Base-by-base conservation (phyloP, 495 filamentous ascomycete genomes). In the Aspergillus baeticus region DNA sequence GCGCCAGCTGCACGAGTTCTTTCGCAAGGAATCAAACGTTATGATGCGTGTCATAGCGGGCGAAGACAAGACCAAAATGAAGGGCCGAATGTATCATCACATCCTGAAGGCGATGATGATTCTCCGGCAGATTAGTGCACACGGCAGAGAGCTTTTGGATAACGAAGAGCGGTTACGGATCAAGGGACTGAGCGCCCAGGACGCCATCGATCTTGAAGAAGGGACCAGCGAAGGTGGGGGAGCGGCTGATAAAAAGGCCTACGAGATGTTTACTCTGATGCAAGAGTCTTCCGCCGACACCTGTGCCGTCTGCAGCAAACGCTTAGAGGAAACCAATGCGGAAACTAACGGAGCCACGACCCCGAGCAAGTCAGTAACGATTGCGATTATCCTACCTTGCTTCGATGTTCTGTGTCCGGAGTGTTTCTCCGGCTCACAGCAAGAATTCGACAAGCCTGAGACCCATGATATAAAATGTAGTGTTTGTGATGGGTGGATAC, bases 101-200 rank as follows among this genome's bases (percentile, higher is more conserved):
- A 90, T 98, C 49, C 72, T 98, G 36, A 90, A 89, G 55, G 87
- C 90, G 8, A 96, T 98, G 72, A 83, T 93, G 64, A 90, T 92
- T 37, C 81, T 98, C 8, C 90, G 94, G 5, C 82, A 92, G 42
- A 85, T 97, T 29, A 97, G 90, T 63, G 94, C 92, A 4, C 91
- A 96, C 70, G 94, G 94, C 6, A 87, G 85, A 63, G 94, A 97
- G 54, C 80, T 98, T 23, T 81, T 98, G 2, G 86, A 84, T 42
- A 84, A 90, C 15, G 85, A 92, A 44, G 92, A 96, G 63, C 79
- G 94, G 15, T 84, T 87, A 36, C 74, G 86, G 13, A 84, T 88
- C 52, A 85, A 90, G 62, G 94, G 94, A 10, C 73, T 92, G 64
- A 91, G 85, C 42, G 80, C 81, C 7, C 83, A 89, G 8, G 88